These are phyloP conservation scores for Hamamelis virginiana DNA, from an alignment of 164 flowering plant species.

Conservation along the genomic window DNA sequence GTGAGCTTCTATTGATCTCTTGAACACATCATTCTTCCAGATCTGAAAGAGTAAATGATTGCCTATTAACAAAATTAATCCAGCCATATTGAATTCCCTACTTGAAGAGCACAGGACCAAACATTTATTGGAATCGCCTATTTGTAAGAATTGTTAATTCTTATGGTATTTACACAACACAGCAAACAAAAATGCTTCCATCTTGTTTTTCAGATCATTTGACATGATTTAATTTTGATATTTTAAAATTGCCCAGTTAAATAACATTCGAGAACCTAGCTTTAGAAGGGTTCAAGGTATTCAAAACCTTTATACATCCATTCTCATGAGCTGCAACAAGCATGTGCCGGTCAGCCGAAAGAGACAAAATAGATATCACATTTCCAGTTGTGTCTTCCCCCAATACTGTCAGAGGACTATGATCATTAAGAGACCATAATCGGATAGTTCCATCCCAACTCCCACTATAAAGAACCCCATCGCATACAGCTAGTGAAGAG, in stretches of 20 bases:
- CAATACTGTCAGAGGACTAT: constrained; percentile 71
- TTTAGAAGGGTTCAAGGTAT: constrained; percentile 9
- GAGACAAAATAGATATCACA: constrained; percentile 55
- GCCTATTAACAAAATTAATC: not conserved
- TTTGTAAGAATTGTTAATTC: too few species aligned
- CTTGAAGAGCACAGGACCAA: too few species aligned
- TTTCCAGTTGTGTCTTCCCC: constrained; percentile 61
- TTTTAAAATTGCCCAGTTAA: too few species aligned
- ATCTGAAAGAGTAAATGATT: constrained; percentile 37
- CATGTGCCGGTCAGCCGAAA: constrained; percentile 43
- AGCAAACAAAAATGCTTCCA: too few species aligned
- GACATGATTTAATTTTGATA: too few species aligned
- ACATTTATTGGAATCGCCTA: too few species aligned
- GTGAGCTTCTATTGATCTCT: constrained; percentile 41
- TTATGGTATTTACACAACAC: too few species aligned
- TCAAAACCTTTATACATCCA: constrained; percentile 67
- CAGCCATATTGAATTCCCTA: too few species aligned
- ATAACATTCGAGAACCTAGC: not conserved
- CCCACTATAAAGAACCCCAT: constrained; percentile 94
- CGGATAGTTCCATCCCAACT: constrained; percentile 97
- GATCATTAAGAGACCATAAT: constrained; percentile 83
- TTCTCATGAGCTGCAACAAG: constrained; percentile 71
- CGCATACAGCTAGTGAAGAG: constrained; percentile 53
- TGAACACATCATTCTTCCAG: constrained; percentile 66
- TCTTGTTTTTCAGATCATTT: not conserved